Base-by-base conservation (phyloP, 2,329 filamentous ascomycete genomes). In the Alternaria triticina region DNA sequence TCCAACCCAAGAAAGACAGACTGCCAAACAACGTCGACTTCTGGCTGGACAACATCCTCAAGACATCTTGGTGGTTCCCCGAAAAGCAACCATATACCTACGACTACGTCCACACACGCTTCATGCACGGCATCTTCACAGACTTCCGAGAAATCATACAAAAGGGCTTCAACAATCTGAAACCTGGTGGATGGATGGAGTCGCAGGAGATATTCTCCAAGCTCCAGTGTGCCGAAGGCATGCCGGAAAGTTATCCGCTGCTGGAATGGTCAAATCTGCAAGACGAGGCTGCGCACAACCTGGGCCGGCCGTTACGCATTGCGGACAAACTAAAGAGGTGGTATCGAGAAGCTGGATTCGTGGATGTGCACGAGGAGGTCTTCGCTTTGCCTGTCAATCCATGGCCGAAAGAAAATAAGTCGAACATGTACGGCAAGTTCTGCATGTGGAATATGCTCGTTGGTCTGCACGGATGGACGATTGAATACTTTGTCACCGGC, bases 11-110 rank as follows among this genome's bases (percentile, higher is more conserved):
- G 62, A 74, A 40, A 36, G 15, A n/a, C 36, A 52, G 73, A 93
- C 1, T 91, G 91, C 0, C 86, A 87, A 17, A 94, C 36, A 40
- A 94, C 66, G 89, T 93, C 13, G 87, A 88, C 65, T 94, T 94
- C 68, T 88, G 88, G 64, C 86, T 94, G 49, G 90, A 93, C 73
- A 91, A 94, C 73, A 84, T 85, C 54, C 87, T 89, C 72, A 81
- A 84, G 2, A 82, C 67, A 10, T 85, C 90, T 59, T 89, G 88
- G 87, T 80, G 86, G 79, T 74, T 87, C 79, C 80, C 83, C 6
- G 60, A 57, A 22, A 62, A 70, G 11, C 70, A 52, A 8, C 13
- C 28, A 9, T 51, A 20, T 11, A 8, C 80, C 67, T 84, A 89
- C 70, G 88, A 90, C 76, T 86, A 86, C 62, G 84, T 91, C 61